Evolutionary conservation across 2,329 filamentous ascomycete genomes (phyloP).

Genomic region (Pestalotiopsis fici): DNA sequence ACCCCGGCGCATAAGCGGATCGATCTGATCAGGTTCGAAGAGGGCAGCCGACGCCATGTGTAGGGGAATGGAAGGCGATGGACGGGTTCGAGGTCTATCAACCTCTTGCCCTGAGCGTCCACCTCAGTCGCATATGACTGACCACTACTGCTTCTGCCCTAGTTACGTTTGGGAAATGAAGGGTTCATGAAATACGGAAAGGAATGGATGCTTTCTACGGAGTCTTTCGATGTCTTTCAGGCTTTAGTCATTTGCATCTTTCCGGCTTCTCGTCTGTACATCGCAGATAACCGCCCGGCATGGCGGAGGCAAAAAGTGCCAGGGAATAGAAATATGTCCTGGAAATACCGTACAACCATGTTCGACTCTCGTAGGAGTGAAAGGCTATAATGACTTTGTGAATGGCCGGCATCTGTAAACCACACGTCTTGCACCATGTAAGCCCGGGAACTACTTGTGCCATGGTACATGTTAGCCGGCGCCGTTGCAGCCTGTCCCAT

Average conservation of each 20-base stretch:
- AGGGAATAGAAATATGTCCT: conserved; percentile 10
- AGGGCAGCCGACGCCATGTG: conserved; percentile 27
- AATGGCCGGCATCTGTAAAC: too few relatives aligned
- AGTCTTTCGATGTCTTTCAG: conserved; percentile 30
- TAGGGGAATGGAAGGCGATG: conserved; percentile 27
- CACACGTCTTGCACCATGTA: too few relatives aligned
- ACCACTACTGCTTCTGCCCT: conserved; percentile 24
- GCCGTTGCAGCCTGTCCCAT: too few relatives aligned
- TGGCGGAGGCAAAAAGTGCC: conserved; percentile 4
- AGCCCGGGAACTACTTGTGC: too few relatives aligned
- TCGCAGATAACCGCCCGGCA: conserved; percentile 11
- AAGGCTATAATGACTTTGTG: background rate
- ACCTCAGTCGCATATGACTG: conserved; percentile 21
- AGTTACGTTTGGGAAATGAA: conserved; percentile 20
- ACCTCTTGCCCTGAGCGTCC: conserved; percentile 24
- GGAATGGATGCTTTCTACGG: conserved; percentile 24
- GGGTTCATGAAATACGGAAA: conserved; percentile 19
- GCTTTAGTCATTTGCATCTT: conserved; percentile 20
- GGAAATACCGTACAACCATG: background rate
- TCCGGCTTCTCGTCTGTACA: conserved; percentile 12
- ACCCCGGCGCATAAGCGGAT: conserved; percentile 36
- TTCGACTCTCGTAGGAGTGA: too few relatives aligned
- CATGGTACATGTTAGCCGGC: too few relatives aligned
- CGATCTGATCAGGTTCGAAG: conserved; percentile 16
- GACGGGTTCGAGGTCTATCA: conserved; percentile 17